Conservation (phyloP, 73 alveolate species). For the Diophrys sp. region DNA sequence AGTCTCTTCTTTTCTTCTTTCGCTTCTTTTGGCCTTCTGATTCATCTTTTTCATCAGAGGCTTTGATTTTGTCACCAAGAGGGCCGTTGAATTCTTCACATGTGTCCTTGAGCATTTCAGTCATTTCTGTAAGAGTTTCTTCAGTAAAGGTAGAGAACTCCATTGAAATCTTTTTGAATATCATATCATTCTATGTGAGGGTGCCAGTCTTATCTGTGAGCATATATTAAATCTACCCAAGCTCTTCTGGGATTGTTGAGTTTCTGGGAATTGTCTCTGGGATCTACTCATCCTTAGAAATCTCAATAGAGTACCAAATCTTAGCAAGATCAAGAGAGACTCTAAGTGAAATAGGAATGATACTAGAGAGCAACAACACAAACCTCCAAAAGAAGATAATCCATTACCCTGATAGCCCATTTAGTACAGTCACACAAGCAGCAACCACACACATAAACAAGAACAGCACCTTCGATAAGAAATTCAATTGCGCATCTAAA, state of each 20-base stretch:
- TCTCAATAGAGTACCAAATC: constrained; percentile 70
- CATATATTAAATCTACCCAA: constrained; percentile 89
- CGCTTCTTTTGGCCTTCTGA: constrained; percentile 30
- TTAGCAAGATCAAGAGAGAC: constrained; percentile 94
- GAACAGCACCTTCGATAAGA: constrained; percentile 59
- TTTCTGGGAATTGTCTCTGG: constrained; percentile 92
- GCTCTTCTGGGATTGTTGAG: constrained; percentile 95
- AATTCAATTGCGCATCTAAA: constrained; percentile 78
- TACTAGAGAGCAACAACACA: constrained; percentile 78
- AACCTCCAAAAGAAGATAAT: constrained; percentile 74
- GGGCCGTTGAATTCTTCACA: constrained; percentile 20
- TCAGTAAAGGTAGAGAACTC: constrained; percentile 30
- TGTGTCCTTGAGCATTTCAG: neutral
- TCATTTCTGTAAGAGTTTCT: neutral
- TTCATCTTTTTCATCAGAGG: constrained; percentile 63
- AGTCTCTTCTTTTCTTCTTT: constrained; percentile 53
- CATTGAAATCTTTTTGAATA: constrained; percentile 80
- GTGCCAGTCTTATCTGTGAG: constrained; percentile 98
- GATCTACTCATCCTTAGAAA: constrained; percentile 72
- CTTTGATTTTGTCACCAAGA: constrained; percentile 12
- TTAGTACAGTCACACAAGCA: constrained; percentile 16
- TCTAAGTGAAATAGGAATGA: constrained; percentile 93
- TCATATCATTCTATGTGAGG: constrained; percentile 95
- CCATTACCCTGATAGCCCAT: constrained; percentile 47
- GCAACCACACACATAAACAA: constrained; percentile 64